Percentiles rank a stretch among this genome's conserved stretches.
Evolutionary conservation across 1,284 basidiomycete species (phyloP).

Genomic region (Irpex rosettiformis): DNA sequence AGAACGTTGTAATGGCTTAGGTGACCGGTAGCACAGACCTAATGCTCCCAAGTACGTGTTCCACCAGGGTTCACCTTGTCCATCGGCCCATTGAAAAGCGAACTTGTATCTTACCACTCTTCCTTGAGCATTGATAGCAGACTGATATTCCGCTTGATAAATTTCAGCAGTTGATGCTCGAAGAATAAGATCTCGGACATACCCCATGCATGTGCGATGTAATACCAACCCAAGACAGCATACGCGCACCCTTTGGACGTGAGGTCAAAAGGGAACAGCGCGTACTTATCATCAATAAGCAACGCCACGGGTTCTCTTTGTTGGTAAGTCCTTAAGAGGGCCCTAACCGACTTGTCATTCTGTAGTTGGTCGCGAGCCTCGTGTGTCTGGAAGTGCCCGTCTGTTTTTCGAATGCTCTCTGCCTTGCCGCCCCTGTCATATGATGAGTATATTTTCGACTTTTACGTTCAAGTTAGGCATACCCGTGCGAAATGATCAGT

Average conservation of each 20-base stretch:
- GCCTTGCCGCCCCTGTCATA: constrained; percentile 55
- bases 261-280: constrained; percentile 67
- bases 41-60: constrained; percentile 5
- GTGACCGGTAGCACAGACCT: background rate
- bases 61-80: constrained; percentile 66
- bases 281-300: constrained; percentile 69
- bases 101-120: constrained; percentile 71
- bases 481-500: constrained; percentile 80
- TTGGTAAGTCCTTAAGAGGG: constrained; percentile 54
- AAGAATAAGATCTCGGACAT: constrained; percentile 20
- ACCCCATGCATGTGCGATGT: constrained; percentile 73
- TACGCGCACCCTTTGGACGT: constrained; percentile 50
- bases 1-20: background rate
- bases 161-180: background rate
- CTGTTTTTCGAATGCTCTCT: constrained; percentile 43
- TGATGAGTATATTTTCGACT: background rate
- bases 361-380: constrained; percentile 59
- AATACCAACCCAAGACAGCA: constrained; percentile 71
- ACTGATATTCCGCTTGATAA: constrained; percentile 58
- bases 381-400: constrained; percentile 35
- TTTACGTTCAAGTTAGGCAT: constrained; percentile 18
- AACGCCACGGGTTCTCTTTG: constrained; percentile 56
- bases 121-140: constrained; percentile 40
- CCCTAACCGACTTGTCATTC: constrained; percentile 64
- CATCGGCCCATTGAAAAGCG: constrained; percentile 74